Base-by-base conservation (phyloP, 148 eudicot genomes). In the Cornus suecica region DNA sequence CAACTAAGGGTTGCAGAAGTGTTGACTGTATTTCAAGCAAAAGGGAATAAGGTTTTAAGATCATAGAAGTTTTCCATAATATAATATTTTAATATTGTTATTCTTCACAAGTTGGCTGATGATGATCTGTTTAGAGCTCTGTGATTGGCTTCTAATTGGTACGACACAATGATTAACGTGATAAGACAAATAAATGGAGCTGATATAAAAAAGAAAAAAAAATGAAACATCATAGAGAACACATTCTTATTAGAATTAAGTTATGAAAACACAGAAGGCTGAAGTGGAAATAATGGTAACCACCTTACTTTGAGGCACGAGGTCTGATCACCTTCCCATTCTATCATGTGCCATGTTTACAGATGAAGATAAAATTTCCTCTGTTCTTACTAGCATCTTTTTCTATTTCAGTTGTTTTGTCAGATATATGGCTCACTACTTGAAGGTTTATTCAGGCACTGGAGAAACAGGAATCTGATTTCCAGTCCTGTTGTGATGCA, bases 381-480 rank as follows among this genome's bases (percentile, higher is more conserved):
- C 9, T 8, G 66, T 65, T 42, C 52, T 62, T 75, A 41, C 67
- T 25, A 65, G 54, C 48, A n/a, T 20, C 1, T 51, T 54, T 54
- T 27, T 27, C 54, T 62, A 60, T 75, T 65, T 11, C 60, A 25
- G 68, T 37, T 13, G 69, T 69, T 71, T 67, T 23, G 29, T 70
- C 3, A 23, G 5, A 7, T 65, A 26, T 30, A 31, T 68, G 65
- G 66, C 45, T 25, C 67, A 72, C 24, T 72, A 18, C 20, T 56
- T 79, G 48, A 69, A 65, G 48, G 32, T 73, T 23, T 56, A 26
- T 68, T 62, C 72, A 85, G 88, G 85, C 13, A 51, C 66, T 79
- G 56, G 83, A 82, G 72, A 77, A 41, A 58, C 76, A 80, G 68
- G 85, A 68, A 74, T 60, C 65, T 60, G 73, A 79, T 28, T 14